Evolutionary conservation across 768 basidiomycete genomes (phyloP).

Genomic region (Psilocybe cubensis): DNA sequence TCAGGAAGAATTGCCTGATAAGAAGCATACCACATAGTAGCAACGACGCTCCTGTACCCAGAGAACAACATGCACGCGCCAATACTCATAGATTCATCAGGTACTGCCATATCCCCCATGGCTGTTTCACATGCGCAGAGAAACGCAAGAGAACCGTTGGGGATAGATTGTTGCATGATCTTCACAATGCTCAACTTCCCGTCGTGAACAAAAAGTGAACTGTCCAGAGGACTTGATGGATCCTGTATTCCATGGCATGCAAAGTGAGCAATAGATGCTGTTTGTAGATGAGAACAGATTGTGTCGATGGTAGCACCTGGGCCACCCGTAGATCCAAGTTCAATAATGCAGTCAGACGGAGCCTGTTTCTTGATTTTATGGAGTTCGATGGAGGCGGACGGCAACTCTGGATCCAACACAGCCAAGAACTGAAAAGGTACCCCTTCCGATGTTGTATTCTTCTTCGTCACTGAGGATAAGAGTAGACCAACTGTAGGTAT

Average conservation of each 20-base stretch:
- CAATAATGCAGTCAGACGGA: slow-evolving; percentile 11
- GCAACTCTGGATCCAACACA: slow-evolving; percentile 12
- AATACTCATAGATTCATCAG: slow-evolving; percentile 28
- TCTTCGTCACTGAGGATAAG: not conserved
- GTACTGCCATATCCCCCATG: slow-evolving; percentile 20
- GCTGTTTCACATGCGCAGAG: slow-evolving; percentile 38
- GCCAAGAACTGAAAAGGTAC: slow-evolving; percentile 22
- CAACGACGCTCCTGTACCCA: slow-evolving; percentile 27
- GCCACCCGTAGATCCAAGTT: slow-evolving; percentile 7
- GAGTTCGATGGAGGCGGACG: slow-evolving; percentile 4
- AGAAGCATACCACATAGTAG: slow-evolving; percentile 24
- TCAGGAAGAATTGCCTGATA: not conserved
- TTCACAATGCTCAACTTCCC: slow-evolving; percentile 16
- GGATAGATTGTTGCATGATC: slow-evolving; percentile 22
- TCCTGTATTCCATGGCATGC: slow-evolving; percentile 35
- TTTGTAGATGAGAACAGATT: not conserved
- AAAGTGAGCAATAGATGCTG: slow-evolving; percentile 28
- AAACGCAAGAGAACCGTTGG: slow-evolving; percentile 26
- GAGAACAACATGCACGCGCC: slow-evolving; percentile 24
- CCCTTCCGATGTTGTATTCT: slow-evolving; percentile 1
- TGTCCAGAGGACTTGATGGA: slow-evolving; percentile 25
- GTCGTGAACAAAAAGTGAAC: slow-evolving; percentile 22
- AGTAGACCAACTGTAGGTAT: slow-evolving; percentile 16
- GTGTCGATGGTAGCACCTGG: slow-evolving; percentile 6
- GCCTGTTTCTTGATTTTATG: slow-evolving; percentile 13